Base-by-base conservation (phyloP, 176 grass and related monocot species). In the Avena eriantha region DNA sequence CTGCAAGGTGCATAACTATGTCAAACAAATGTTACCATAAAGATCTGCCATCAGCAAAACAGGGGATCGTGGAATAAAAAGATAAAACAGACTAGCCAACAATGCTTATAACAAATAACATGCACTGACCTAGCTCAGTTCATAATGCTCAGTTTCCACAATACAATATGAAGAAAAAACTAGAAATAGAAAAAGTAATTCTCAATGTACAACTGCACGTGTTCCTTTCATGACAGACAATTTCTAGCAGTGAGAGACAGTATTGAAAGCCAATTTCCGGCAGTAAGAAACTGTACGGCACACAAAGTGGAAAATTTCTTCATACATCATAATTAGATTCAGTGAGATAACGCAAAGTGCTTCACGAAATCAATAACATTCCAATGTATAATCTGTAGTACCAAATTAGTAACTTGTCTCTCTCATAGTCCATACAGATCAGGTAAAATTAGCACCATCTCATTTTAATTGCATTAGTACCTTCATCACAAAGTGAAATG, bases 1-100 rank as follows among this genome's bases (percentile, higher is more conserved):
- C 29, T 60, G 2, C 14, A 61, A n/a, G 39, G 11, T 69, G 34
- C 36, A 77, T 23, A 73, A 90, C 5, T 80, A 33, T 60, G 85
- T 31, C 23, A 54, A 73, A 73, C 1, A 12, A 84, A 64, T 16
- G 33, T 80, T 46, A 80, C 34, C 47, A 31, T 58, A 74, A 89
- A 78, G 6, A 80, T 10, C 10, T 45, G 4, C 53, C 2, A 22
- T 24, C 13, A 59, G 35, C 22, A 58, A 75, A 61, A 21, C 64
- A 53, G 12, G 18, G 14, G 11, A 75, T 3, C 31, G 12, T 26
- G 69, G 14, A 3, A 3, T 73, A 8, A 84, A 11, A 66, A 66
- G 14, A 48, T 53, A 71, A 49, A 60, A 83, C 1, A 58, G 3
- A 70, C 16, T 70, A 70, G 18, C 10, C 35, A 76, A 80, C 14